Base-by-base conservation (phyloP, 2,329 filamentous ascomycete species). In the Arachnopeziza araneosa region DNA sequence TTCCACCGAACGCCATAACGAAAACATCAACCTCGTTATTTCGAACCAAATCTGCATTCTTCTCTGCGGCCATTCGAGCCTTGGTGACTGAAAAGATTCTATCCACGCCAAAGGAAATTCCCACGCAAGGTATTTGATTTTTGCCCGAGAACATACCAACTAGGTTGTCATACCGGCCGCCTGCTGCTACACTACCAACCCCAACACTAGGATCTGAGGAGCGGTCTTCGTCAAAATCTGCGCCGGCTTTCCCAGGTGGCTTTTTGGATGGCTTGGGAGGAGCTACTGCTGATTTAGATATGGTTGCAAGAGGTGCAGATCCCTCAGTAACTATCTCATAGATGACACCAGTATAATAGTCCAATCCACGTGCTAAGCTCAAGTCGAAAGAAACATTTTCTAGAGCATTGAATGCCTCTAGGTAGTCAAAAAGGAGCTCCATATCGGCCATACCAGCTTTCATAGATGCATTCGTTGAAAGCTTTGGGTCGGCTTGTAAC, bases 31-130 rank as follows among this genome's bases (percentile, higher is more conserved):
- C 88, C 68, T 95, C 89, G 70, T 87, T 91, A 65, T 81, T 80
- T 64, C 89, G 80, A 56, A 86, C 77, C 30, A 76, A 67, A 22
- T 80, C 75, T n/a, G 76, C 75, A 58, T 78, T 82, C 69, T 83
- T 80, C 60, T 84, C 83, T 60, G 82, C 83, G 63, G 84, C 85
- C 73, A 91, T 81, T 54, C 87, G 82, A 14, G 90, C 87, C 75
- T 96, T 93, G 65, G 88, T 91, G 71, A 97, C 93, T 68, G 89
- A 91, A 77, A 96, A 96, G 71, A 98, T 97, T 68, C 93, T 88
- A 75, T 98, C 93, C 54, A 97, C 91, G 58, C 93, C 93, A 71
- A 98, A 97, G 1, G 93, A 96, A 67, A 96, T 90, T 64, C 90
- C 90, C 6, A 95, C 89, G 68, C 90, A 93, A n/a, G 91, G 93